Conservation (phyloP, 116 monocot genomes). For the Trichopus zeylanicus region DNA sequence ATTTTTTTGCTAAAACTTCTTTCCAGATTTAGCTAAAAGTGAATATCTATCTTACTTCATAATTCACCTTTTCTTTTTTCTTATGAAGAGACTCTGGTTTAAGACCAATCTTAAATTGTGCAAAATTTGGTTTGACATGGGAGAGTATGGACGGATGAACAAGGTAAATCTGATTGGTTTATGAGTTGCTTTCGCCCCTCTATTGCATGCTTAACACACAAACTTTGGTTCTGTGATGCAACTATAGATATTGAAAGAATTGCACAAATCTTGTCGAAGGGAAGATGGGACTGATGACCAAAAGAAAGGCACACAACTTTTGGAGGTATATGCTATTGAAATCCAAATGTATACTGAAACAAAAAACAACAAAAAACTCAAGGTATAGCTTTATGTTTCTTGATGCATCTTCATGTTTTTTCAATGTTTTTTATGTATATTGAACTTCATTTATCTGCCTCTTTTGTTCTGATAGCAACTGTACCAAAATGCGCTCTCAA, state of each 20-base stretch:
- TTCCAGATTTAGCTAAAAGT: too few relatives aligned
- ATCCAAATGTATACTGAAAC: constrained; percentile 99
- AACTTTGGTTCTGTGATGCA: constrained; percentile 12
- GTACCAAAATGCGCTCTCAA: constrained; percentile 87
- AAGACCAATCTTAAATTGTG: constrained; percentile 99
- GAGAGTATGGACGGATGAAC: constrained; percentile 97
- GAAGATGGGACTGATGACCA: constrained; percentile 99
- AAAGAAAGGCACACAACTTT: constrained; percentile 97
- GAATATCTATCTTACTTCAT: background rate
- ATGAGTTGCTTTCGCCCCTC: too few relatives aligned
- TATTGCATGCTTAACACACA: too few relatives aligned
- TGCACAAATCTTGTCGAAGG: constrained; percentile 92
- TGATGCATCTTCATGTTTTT: background rate
- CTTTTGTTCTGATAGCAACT: constrained; percentile 70
- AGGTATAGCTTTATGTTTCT: constrained; percentile 30
- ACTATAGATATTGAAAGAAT: constrained; percentile 95
- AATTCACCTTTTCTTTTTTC: constrained; percentile 1
- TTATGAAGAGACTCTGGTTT: constrained; percentile 89
- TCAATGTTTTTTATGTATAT: too few relatives aligned
- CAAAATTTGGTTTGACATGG: constrained; percentile 99
- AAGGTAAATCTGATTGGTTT: constrained; percentile 36
- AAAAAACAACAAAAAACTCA: constrained; percentile 98
- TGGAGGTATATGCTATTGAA: constrained; percentile 99
- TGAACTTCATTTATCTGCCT: background rate
- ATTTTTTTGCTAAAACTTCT: background rate